These are phyloP conservation scores for Komagataella pseudopastoris DNA, from an alignment of 805 yeast species.

Conservation along the genomic window DNA sequence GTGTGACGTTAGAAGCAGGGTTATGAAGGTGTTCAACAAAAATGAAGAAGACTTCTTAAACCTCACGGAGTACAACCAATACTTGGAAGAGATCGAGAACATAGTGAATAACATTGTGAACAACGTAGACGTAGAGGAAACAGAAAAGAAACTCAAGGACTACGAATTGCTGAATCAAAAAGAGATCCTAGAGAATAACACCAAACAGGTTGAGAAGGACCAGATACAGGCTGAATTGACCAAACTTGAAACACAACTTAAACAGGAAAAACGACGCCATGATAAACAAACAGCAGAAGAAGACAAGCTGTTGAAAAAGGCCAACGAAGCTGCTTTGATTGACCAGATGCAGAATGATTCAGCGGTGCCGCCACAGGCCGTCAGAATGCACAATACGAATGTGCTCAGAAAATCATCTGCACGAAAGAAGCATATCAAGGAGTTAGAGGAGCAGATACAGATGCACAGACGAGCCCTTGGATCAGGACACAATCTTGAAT, in stretches of 20 bases:
- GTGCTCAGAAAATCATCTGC: constrained; percentile 52
- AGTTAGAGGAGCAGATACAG: constrained; percentile 14
- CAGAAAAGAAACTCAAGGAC: constrained; percentile 50
- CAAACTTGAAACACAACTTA: constrained; percentile 58
- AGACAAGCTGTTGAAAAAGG: constrained; percentile 20
- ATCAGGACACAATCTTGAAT: constrained; percentile 16
- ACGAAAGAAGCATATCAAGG: constrained; percentile 45
- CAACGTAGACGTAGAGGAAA: constrained; percentile 52
- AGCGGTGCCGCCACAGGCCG: constrained; percentile 23
- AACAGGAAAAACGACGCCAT: constrained; percentile 52
- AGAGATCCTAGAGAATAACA: constrained; percentile 64
- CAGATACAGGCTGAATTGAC: constrained; percentile 50
- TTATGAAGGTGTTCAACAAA: constrained; percentile 67
- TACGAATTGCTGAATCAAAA: constrained; percentile 66
- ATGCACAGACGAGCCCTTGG: constrained; percentile 14
- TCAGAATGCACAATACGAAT: constrained; percentile 36
- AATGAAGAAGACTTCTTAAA: constrained; percentile 58
- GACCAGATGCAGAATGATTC: constrained; percentile 42
- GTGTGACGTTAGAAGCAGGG: constrained; percentile 77
- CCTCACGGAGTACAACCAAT: constrained; percentile 52
- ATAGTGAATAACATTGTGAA: constrained; percentile 66
- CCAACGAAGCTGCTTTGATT: constrained; percentile 29
- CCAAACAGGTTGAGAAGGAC: constrained; percentile 57
- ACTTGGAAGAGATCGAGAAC: constrained; percentile 75
- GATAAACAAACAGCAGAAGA: constrained; percentile 44